These are phyloP conservation scores for Leishmania mexicana DNA, from an alignment of 208 protist genomes.

Conservation along the genomic window DNA sequence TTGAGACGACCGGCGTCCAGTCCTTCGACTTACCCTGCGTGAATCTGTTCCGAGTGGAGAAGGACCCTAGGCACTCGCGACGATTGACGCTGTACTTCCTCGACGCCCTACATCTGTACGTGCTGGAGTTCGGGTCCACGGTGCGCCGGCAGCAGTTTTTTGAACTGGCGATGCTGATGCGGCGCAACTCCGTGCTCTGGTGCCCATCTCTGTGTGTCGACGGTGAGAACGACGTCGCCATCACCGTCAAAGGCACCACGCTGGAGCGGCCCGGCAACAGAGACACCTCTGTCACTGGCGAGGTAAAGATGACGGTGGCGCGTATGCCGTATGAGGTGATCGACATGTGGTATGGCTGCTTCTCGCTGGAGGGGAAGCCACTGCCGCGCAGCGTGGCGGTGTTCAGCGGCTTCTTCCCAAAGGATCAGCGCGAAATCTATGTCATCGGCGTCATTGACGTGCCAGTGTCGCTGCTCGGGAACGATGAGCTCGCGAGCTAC, in stretches of 20 bases:
- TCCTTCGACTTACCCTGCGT: slow-evolving; percentile 46
- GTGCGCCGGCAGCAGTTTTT: slow-evolving; percentile 67
- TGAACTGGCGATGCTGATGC: slow-evolving; percentile 63
- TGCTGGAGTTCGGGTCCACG: slow-evolving; percentile 63
- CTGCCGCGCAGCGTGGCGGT: slow-evolving; percentile 56
- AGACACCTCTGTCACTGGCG: slow-evolving; percentile 35
- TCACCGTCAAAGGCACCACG: slow-evolving; percentile 75
- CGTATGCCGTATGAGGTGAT: slow-evolving; percentile 84
- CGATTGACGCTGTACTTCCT: slow-evolving; percentile 76
- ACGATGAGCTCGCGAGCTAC: slow-evolving; percentile 47
- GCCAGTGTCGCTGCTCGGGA: slow-evolving; percentile 43
- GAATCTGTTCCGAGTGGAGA: slow-evolving; percentile 76
- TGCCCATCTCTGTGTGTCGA: slow-evolving; percentile 65
- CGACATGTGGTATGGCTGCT: slow-evolving; percentile 81
- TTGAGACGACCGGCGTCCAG: slow-evolving; percentile 52
- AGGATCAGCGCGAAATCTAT: slow-evolving; percentile 71
- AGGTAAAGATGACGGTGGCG: slow-evolving; percentile 60
- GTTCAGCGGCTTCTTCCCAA: slow-evolving; percentile 71
- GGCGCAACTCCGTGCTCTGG: slow-evolving; percentile 78
- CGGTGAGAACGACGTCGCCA: slow-evolving; percentile 54
- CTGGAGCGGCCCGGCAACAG: slow-evolving; percentile 47
- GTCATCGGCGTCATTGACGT: slow-evolving; percentile 70
- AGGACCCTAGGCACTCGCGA: slow-evolving; percentile 35
- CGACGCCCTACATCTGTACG: slow-evolving; percentile 69
- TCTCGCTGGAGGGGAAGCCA: slow-evolving; percentile 58